phyloP scores from a whole-genome alignment of 1,284 basidiomycete genomes.

The Fomitopsis pinicola region DNA sequence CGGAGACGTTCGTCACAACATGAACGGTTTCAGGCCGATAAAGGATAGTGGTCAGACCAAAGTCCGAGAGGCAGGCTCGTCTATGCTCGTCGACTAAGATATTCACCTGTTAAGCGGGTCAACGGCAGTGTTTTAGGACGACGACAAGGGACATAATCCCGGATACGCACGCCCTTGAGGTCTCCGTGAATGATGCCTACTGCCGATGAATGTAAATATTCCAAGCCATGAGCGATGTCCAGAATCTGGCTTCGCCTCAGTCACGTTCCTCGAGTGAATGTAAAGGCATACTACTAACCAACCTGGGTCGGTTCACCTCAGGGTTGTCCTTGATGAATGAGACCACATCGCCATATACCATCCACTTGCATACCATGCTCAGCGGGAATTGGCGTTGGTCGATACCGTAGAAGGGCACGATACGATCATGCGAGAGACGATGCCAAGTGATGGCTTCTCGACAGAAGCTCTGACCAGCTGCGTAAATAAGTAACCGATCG shows the following conservation, averaged over 20 bases:
- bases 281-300: not conserved
- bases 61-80: constrained; percentile 5
- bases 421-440: constrained; percentile 5
- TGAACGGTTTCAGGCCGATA: not conserved
- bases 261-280: not conserved
- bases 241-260: not conserved
- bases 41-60: constrained; percentile 3
- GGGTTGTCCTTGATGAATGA: not conserved
- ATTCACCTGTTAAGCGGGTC: not conserved
- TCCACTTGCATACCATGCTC: constrained; percentile 2
- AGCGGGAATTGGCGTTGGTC: not conserved
- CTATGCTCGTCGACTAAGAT: constrained; percentile 2
- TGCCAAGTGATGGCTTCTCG: constrained; percentile 5
- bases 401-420: constrained; percentile 5
- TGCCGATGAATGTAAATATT: constrained; percentile 1
- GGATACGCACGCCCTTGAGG: constrained; percentile 3
- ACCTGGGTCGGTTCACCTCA: not conserved
- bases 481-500: not conserved
- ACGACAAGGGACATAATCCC: no score
- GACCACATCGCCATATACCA: not conserved
- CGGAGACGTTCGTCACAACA: not conserved
- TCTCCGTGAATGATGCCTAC: constrained; percentile 6
- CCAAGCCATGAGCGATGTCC: constrained; percentile 3
- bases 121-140: not conserved
- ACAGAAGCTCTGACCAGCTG: not conserved